Evolutionary conservation across 192 early-diverging fungal genomes (phyloP).

Genomic region (Backusella morwellensis): DNA sequence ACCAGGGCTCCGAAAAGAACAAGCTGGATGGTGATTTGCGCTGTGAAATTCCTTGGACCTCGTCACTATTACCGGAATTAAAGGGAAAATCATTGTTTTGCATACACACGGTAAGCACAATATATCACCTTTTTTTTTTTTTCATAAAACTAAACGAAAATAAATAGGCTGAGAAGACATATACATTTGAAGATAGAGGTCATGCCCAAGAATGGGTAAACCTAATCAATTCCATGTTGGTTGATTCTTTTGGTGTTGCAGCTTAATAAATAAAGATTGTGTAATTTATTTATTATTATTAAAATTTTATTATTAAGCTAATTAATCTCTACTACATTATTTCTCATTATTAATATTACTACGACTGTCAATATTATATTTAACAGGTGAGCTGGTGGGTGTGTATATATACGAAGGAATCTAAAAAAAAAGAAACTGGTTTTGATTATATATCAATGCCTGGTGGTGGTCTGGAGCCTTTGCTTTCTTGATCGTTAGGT

Average conservation of each 20-base stretch:
- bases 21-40: slow-evolving; percentile 29
- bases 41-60: slow-evolving; percentile 59
- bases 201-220: slow-evolving; percentile 52
- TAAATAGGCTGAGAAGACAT: slow-evolving; percentile 47
- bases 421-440: not conserved
- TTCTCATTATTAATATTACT: not conserved
- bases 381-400: not conserved
- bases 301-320: not conserved
- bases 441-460: slow-evolving; percentile 1
- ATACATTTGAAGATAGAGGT: slow-evolving; percentile 52
- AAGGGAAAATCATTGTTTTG: slow-evolving; percentile 61
- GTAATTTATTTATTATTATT: not conserved
- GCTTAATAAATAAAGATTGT: not conserved
- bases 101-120: slow-evolving; percentile 54
- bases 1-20: slow-evolving; percentile 46
- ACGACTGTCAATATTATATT: not conserved
- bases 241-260: slow-evolving; percentile 42
- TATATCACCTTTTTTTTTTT: not conserved
- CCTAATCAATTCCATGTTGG: slow-evolving; percentile 42
- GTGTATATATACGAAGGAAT: not conserved
- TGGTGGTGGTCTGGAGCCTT: not conserved
- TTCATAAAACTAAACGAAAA: not conserved
- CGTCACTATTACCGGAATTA: slow-evolving; percentile 53
- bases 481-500: slow-evolving; percentile 6
- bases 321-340: not conserved